Percentiles rank a stretch among this genome's conserved stretches.
These are phyloP conservation scores for Acer saccharum DNA, from an alignment of 345 rosid genomes.

Conservation along the genomic window DNA sequence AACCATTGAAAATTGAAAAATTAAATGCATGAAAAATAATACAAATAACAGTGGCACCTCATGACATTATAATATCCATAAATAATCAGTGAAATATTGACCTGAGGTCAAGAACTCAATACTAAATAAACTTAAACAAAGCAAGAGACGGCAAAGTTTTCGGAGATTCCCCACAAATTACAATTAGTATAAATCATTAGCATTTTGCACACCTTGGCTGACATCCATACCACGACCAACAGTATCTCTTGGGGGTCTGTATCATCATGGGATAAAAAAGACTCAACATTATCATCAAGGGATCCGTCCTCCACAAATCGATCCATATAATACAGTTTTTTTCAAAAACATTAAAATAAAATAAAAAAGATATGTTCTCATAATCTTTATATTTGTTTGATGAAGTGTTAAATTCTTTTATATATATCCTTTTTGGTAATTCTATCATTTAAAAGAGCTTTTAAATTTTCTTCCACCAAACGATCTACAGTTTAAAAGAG, in stretches of 20 bases:
- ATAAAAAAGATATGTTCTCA: too few relatives aligned
- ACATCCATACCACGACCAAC: slow-evolving; percentile 87
- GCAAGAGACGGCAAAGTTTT: not conserved
- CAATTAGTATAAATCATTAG: not conserved
- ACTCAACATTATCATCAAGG: slow-evolving; percentile 93
- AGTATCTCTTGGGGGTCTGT: slow-evolving; percentile 71
- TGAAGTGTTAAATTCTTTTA: too few relatives aligned
- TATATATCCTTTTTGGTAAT: too few relatives aligned
- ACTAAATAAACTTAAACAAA: not conserved
- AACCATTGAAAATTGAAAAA: not conserved
- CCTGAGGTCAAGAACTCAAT: slow-evolving; percentile 14
- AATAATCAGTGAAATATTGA: not conserved
- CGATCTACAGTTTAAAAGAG: too few relatives aligned
- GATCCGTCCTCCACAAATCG: slow-evolving; percentile 94
- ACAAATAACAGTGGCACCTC: slow-evolving; percentile 5
- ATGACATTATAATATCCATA: not conserved
- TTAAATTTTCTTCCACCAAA: too few relatives aligned
- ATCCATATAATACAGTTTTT: slow-evolving; percentile 46
- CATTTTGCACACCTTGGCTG: slow-evolving; percentile 54
- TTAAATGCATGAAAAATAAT: not conserved
- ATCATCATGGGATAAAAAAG: slow-evolving; percentile 92
- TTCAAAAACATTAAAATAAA: too few relatives aligned
- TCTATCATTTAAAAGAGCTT: too few relatives aligned
- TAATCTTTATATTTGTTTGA: too few relatives aligned
- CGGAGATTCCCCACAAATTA: not conserved